Conservation (phyloP, 371 early-diverging fungal genomes). For the Mortierella sp. region DNA sequence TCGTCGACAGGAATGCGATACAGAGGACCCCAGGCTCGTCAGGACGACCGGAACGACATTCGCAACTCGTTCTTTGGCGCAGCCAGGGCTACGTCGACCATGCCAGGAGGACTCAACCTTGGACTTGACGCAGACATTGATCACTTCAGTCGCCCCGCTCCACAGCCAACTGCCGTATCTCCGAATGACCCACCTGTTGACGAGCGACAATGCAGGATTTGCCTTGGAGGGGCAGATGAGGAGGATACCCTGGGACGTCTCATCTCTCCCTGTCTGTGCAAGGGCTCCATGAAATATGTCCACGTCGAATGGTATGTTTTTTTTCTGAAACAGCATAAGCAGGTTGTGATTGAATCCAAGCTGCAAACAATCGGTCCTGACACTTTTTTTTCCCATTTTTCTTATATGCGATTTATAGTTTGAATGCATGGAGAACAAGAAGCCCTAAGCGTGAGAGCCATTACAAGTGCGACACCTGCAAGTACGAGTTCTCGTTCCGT, state of each 20-base stretch:
- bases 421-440: conserved; percentile 51
- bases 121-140: conserved; percentile 35
- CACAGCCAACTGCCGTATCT: conserved; percentile 14
- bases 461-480: conserved; percentile 57
- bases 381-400: background rate
- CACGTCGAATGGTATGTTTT: conserved; percentile 46
- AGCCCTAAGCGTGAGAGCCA: conserved; percentile 50
- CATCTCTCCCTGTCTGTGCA: conserved; percentile 63
- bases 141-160: background rate
- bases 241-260: conserved; percentile 53
- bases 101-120: conserved; percentile 48
- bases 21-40: conserved; percentile 9
- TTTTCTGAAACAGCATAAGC: background rate
- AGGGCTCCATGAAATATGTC: conserved; percentile 61
- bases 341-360: background rate
- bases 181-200: conserved; percentile 35
- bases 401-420: background rate
- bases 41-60: conserved; percentile 1
- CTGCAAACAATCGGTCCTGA: background rate
- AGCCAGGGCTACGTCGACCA: conserved; percentile 11
- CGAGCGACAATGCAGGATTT: conserved; percentile 61
- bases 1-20: conserved; percentile 10
- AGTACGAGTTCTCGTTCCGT: conserved; percentile 50
- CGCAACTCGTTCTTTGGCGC: conserved; percentile 17
- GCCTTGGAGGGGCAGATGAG: conserved; percentile 59